Evolutionary conservation across 2,329 filamentous ascomycete genomes (phyloP), one percentile per base, ranked within the genome.

Genomic region (Alternaria sp.): DNA sequence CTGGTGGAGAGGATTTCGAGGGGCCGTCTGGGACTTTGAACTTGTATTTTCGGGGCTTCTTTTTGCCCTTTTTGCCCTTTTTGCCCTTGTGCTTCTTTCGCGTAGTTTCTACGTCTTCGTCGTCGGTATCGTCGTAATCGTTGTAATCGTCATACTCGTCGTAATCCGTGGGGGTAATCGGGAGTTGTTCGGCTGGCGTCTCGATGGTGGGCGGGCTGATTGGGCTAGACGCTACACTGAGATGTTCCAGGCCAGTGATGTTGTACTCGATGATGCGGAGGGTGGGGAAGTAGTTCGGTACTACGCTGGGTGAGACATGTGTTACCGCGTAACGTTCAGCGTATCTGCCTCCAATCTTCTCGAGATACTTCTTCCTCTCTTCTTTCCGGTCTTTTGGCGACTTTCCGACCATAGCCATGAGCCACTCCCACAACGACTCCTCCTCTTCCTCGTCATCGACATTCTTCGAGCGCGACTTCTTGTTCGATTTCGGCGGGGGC

Each of bases 251-350:
- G 0, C 93, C 93, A 0, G 86, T 92, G 58, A 93, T 93, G 77
- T 99, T 98, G 84, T 98, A 99, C 75, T 97, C 93, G 68, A 95
- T 85, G n/a, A 99, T 87, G n/a, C 94, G 88, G 30, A 97, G 81
- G 1, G 92, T 94, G 0, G 95, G 96, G 68, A 94, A 96, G 79
- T 93, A 97, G 75, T 96, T 97, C 7, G 95, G 96, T 9, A 98
- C 92, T 41, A 99, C 84, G 75, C 94, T 98, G 0, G 95, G 92
- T 50, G 90, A 88, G 60, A 98, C 90, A 25, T 96, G 83, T 0
- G 92, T 90, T 6, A 97, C 80, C 57, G 94, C 90, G 78, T 93
- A 99, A 56, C 94, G 88, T 80, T 99, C 94, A 4, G 89, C 94
- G 82, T 89, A 97, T 65, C 87, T 87, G 5, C 94, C 94, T 20